Evolutionary conservation across 1,284 basidiomycete genomes (phyloP).

Genomic region (Apiotrichum veenhuisii): DNA sequence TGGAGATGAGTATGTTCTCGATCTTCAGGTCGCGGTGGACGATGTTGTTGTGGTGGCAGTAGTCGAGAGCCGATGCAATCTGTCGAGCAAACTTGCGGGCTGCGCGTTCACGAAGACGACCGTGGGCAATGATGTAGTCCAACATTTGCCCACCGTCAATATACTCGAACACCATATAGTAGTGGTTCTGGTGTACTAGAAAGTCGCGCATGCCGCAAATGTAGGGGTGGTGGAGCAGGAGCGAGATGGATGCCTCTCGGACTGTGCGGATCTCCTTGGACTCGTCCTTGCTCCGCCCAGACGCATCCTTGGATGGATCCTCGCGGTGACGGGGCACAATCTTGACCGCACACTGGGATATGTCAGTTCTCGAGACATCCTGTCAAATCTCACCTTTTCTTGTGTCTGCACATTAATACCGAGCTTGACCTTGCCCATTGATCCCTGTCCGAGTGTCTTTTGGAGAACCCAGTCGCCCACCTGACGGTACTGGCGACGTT

Average conservation of each 20-base stretch:
- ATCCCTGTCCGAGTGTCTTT: conserved; percentile 95
- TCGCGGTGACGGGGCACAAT: conserved; percentile 77
- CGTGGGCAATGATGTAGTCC: conserved; percentile 99
- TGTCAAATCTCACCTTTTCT: conserved; percentile 71
- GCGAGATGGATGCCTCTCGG: conserved; percentile 87
- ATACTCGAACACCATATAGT: conserved; percentile 99
- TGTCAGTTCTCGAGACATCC: neutral
- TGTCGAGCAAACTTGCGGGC: conserved; percentile 96
- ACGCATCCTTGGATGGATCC: conserved; percentile 33
- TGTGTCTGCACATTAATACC: conserved; percentile 83
- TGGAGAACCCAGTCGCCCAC: conserved; percentile 93
- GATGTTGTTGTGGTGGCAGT: conserved; percentile 95
- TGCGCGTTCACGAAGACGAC: conserved; percentile 88
- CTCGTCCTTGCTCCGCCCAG: conserved; percentile 73
- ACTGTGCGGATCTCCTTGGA: conserved; percentile 95
- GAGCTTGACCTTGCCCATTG: conserved; percentile 99
- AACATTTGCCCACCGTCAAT: conserved; percentile 99
- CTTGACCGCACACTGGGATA: conserved; percentile 84
- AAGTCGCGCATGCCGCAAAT: conserved; percentile 99
- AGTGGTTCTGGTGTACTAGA: conserved; percentile 91
- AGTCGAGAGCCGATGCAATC: conserved; percentile 91
- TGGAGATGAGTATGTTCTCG: conserved; percentile 98
- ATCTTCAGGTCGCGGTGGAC: conserved; percentile 98
- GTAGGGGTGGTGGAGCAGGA: conserved; percentile 95
- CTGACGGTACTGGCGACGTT: conserved; percentile 30